Base-by-base conservation (phyloP, 208 protist genomes). In the Naegleria fowleri region DNA sequence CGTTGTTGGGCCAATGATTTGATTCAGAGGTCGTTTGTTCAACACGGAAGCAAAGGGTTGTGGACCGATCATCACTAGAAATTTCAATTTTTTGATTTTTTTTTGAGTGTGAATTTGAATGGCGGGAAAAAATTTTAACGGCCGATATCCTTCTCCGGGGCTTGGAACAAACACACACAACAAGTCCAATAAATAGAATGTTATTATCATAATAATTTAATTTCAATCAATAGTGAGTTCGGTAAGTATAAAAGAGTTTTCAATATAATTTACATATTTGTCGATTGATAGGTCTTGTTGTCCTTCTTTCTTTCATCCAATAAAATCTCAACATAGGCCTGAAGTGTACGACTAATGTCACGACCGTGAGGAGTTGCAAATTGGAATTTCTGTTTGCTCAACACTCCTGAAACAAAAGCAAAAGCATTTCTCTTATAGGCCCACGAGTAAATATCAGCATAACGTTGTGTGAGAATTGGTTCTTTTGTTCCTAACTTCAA, bases 401-500 rank as follows among this genome's bases (percentile, higher is more conserved):
- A 38, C 0, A 88, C 84, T 48, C 84, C 84, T 39, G 29, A 39
- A 38, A 88, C 84, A 58, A 88, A 88, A 33, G 84, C 84, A 55
- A 88, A 88, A 58, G 84, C 88, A 90, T 90, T 90, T 39, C n/a
- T 86, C n/a, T 90, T 90, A 38, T 90, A 90, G 22, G 88, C 88
- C 88, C 88, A 90, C 16, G 25, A 41, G 36, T 90, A 86, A 58
- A 90, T 90, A 58, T 86, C 88, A 2, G 88, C 39, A 86, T 90
- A 90, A 29, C 76, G 15, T 55, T 86, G 79, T 16, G 48, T 90
- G 16, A 86, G 79, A 86, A 90, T 90, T 39, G 79, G 88, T 76
- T 90, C 88, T 16, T 90, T 90, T 36, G 88, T 90, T 86, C 41
- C 48, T 13, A 86, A n/a, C 48, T 90, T 90, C 9, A 90, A 58